Conservation (phyloP, 73 alveolate species). For the Paramecium octaurelia region DNA sequence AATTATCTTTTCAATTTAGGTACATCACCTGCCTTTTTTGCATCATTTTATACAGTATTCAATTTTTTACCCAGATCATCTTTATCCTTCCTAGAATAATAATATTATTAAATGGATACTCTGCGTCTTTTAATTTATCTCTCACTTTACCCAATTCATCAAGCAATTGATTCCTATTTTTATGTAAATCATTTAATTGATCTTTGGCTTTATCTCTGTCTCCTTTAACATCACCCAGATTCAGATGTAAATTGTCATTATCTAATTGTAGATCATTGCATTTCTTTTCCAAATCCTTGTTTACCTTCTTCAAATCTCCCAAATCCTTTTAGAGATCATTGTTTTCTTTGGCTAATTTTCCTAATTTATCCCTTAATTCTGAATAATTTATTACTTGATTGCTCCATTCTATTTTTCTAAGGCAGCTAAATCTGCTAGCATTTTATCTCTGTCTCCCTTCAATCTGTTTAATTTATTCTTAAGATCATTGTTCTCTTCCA, state of each 20-base stretch:
- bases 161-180: not conserved
- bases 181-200: not conserved
- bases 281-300: constrained; percentile 23
- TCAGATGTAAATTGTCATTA: not conserved
- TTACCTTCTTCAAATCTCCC: not conserved
- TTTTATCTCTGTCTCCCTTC: constrained; percentile 46
- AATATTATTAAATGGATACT: not conserved
- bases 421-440: constrained; percentile 34
- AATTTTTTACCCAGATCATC: not conserved
- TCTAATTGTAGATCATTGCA: not conserved
- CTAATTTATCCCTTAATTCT: not conserved
- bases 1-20: constrained; percentile 27
- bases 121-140: constrained; percentile 27
- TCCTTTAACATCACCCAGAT: not conserved
- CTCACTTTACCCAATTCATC: not conserved
- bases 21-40: constrained; percentile 17
- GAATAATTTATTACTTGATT: not conserved
- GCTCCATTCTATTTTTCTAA: constrained; percentile 34
- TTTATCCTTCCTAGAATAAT: not conserved
- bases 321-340: constrained; percentile 6
- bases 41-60: not conserved
- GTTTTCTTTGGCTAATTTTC: constrained; percentile 3
- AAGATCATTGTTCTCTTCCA: constrained; percentile 18
- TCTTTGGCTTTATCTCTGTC: not conserved
- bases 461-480: not conserved